A percentile compares a stretch with the other conserved stretches of the same genome.
Evolutionary conservation across 495 filamentous ascomycete genomes (phyloP).

Genomic region (Zalerion maritima): DNA sequence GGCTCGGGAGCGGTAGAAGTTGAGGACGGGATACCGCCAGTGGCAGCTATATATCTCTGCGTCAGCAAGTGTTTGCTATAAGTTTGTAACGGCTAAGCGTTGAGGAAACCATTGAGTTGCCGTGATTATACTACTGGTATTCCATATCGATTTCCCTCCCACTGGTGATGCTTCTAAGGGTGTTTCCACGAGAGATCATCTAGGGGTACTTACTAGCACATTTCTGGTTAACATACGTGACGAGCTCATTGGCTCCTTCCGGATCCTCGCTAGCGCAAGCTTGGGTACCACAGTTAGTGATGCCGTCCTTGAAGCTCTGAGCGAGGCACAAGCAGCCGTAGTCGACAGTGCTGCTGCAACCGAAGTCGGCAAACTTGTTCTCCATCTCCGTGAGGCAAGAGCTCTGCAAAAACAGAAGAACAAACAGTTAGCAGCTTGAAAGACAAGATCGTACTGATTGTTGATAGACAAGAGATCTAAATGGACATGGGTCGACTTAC

Average conservation of each 20-base stretch:
- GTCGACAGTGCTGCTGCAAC: too few species aligned
- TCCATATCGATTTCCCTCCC: background rate
- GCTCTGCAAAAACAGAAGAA: too few species aligned
- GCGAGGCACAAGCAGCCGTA: too few species aligned
- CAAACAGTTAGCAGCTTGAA: too few species aligned
- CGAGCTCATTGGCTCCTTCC: slow-evolving; percentile 9
- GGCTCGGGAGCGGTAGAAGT: slow-evolving; percentile 6
- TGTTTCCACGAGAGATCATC: too few species aligned
- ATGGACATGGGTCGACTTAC: too few species aligned
- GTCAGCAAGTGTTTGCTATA: slow-evolving; percentile 6
- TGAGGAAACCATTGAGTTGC: slow-evolving; percentile 1
- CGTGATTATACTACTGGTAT: background rate
- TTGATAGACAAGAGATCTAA: too few species aligned
- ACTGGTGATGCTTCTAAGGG: too few species aligned
- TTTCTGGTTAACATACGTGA: slow-evolving; percentile 8
- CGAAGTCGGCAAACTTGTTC: too few species aligned
- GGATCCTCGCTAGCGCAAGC: slow-evolving; percentile 8
- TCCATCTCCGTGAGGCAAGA: too few species aligned
- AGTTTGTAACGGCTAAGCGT: background rate
- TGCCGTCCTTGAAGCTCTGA: slow-evolving; percentile 13
- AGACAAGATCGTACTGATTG: too few species aligned
- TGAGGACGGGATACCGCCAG: slow-evolving; percentile 4
- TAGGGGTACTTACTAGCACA: slow-evolving; percentile 22
- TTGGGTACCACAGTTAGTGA: slow-evolving; percentile 13
- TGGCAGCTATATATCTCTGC: slow-evolving; percentile 8